Evolutionary conservation across 345 rosid genomes (phyloP), one percentile per base, ranked within the genome.

Genomic region (Gossypium raimondii): DNA sequence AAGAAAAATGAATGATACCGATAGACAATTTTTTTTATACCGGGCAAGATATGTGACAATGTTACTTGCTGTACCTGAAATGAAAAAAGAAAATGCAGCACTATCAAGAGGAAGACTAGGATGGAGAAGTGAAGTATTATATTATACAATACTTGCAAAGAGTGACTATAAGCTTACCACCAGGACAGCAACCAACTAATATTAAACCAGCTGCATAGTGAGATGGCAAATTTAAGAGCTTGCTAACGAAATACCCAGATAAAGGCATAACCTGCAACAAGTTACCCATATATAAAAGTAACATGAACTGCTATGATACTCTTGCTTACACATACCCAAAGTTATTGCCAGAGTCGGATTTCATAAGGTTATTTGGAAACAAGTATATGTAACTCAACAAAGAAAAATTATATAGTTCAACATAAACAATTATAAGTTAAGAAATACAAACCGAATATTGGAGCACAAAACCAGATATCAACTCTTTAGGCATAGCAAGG

Each of bases 151-250:
- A 60, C 58, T 16, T 29, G 62, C 67, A 1, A 13, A 63, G 45
- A 38, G 9, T 29, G 57, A 72, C 17, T 6, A 56, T 43, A 73
- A 25, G 61, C 81, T 65, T 86, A 94, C 98, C 98, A 67, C 95
- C 97, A 75, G 98, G 97, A 78, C 97, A 94, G 81, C 97, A 94
- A 78, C 87, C 88, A 72, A 92, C 98, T 81, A 94, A 81, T 76
- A 94, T 94, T 72, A 94, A 87, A 80, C 97, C 98, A 55, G 97
- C 98, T 62, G 97, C 97, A 81, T 89, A 92, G 86, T 92, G 77
- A 18, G 97, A 83, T 66, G 97, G 98, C 75, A 94, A 81, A 77
- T 88, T 85, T 75, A 94, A 83, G 72, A 94, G 84, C 81, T 90
- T 94, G 85, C 98, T 87, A 78, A 92, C 84, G 51, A 94, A 74